Evolutionary conservation across 257 asterid genomes (phyloP).

Genomic region (Nicotiana noctiflora): DNA sequence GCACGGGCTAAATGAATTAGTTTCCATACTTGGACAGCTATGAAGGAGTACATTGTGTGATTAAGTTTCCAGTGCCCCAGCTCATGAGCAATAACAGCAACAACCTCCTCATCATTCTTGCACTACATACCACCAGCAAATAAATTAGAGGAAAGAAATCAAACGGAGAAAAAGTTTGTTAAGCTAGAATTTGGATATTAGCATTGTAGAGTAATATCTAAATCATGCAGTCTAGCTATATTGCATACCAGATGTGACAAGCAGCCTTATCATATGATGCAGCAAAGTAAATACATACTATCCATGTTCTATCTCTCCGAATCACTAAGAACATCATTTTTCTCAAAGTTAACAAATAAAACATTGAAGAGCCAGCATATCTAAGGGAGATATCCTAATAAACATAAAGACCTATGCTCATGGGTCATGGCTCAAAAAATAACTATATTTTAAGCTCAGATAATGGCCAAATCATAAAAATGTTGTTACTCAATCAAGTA

Average conservation of each 20-base stretch:
- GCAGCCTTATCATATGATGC: not conserved
- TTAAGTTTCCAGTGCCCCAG: constrained; percentile 97
- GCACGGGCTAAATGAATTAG: not conserved
- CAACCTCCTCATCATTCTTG: constrained; percentile 87
- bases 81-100: constrained; percentile 96
- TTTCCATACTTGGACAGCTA: constrained; percentile 74
- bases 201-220: not conserved
- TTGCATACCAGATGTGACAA: not conserved
- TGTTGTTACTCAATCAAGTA: not conserved
- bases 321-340: not conserved
- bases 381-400: too few species aligned
- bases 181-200: not conserved
- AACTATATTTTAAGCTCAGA: not conserved
- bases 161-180: not conserved
- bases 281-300: too few species aligned
- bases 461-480: too few species aligned
- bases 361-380: not conserved
- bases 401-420: not conserved
- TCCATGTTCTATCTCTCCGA: not conserved
- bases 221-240: not conserved
- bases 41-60: constrained; percentile 79
- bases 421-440: not conserved
- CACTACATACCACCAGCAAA: constrained; percentile 41
- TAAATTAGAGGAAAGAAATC: not conserved
- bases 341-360: not conserved